These are phyloP conservation scores for Fusarium piperis DNA, from an alignment of 2,329 filamentous ascomycete genomes.

Conservation along the genomic window DNA sequence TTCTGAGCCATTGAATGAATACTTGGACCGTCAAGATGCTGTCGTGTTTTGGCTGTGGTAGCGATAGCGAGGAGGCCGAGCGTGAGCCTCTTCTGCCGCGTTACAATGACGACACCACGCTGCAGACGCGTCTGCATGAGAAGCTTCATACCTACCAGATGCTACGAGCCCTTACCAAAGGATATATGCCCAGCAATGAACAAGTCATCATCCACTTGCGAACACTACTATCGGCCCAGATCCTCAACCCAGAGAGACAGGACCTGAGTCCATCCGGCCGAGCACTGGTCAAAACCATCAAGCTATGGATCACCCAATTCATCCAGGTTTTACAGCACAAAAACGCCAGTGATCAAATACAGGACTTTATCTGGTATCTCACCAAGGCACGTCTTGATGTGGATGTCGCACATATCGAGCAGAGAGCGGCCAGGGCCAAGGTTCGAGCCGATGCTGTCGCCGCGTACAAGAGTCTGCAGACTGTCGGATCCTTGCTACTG, in stretches of 20 bases:
- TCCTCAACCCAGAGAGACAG: conserved; percentile 75
- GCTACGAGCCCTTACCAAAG: conserved; percentile 80
- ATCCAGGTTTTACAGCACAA: conserved; percentile 86
- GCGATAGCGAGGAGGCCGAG: conserved; percentile 63
- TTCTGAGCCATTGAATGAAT: background rate
- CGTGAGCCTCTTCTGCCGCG: conserved; percentile 83
- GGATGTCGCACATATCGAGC: conserved; percentile 44
- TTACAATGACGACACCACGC: conserved; percentile 81
- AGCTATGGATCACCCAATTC: conserved; percentile 79
- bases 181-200: conserved; percentile 92
- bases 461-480: conserved; percentile 81
- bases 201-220: conserved; percentile 83
- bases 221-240: conserved; percentile 78
- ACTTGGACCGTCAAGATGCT: conserved; percentile 53
- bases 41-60: conserved; percentile 72
- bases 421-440: conserved; percentile 43
- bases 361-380: conserved; percentile 91
- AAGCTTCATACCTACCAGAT: conserved; percentile 96
- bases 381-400: conserved; percentile 72
- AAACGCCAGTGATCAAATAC: conserved; percentile 84
- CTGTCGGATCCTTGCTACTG: conserved; percentile 83
- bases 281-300: conserved; percentile 75
- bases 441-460: conserved; percentile 48
- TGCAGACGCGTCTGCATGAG: conserved; percentile 82
- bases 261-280: conserved; percentile 83